Base-by-base conservation (phyloP, 139 green algal genomes). In the Chlorella sp. region DNA sequence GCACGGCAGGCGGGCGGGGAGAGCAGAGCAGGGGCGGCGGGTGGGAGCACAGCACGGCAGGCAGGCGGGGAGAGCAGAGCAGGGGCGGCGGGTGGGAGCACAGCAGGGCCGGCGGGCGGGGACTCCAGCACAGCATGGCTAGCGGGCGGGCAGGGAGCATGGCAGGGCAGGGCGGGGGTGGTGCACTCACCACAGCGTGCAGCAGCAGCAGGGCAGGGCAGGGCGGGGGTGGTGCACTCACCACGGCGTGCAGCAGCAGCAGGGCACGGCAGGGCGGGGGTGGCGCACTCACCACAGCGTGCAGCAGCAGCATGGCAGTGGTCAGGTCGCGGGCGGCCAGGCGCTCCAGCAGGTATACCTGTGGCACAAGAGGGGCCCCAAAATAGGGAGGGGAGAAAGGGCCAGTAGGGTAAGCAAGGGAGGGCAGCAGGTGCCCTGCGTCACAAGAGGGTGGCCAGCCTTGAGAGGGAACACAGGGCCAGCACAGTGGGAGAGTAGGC, bases 291-390 rank as follows among this genome's bases (percentile, higher is more conserved):
- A 90, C 69, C 39, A 96, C 86, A 5, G 91, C 79, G 30, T 88
- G 68, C 81, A 96, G 88, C 78, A 96, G 88, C 32, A 77, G 64
- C 32, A 66, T 89, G 14, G 86, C 89, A 30, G 88, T 94, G n/a
- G 73, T 30, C 42, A 95, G 75, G 91, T 96, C 94, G 30, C 66
- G n/a, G 21, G 83, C 66, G 0, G 53, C 86, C 79, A 96, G 66
- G 9, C 94, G 92, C 83, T 96, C 88, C 66, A 97, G 89, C 9
- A 81, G 69, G 88, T 92, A 94, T 15, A 84, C 79, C 81, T 94
- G 90, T 5, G 89, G 73, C 2, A 18, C 28, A 42, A 60, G 42
- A 64, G 57, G 82, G 26, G 24, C 1, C 1, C 36, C n/a, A 37
- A 78, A 28, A 16, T 30, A 32, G 28, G n/a, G 34, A 22, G 60